phyloP scores from a whole-genome alignment of 768 basidiomycete genomes.

The Macrolepiota dolichaula region DNA sequence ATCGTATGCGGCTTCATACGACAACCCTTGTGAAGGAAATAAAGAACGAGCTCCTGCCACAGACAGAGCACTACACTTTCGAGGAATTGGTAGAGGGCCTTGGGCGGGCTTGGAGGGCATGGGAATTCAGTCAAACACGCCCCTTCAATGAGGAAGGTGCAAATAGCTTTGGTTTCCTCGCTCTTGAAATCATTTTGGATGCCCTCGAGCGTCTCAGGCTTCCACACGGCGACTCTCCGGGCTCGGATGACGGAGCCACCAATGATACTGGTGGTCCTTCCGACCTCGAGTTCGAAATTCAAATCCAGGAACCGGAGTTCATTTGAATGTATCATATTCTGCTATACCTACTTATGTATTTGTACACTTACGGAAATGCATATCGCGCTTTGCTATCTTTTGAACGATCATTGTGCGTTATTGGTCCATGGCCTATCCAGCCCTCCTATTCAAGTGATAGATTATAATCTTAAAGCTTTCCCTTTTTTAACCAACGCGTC shows the following conservation, averaged over 20 bases:
- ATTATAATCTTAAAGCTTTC: too few relatives aligned
- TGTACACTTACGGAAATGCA: background rate
- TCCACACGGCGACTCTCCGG: background rate
- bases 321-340: background rate
- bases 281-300: conserved; percentile 3
- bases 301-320: background rate
- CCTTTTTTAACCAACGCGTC: too few relatives aligned
- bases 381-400: background rate
- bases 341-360: background rate
- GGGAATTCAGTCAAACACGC: conserved; percentile 45
- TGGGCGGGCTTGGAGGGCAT: conserved; percentile 59
- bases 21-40: conserved; percentile 49
- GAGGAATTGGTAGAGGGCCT: conserved; percentile 37
- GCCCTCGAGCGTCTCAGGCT: conserved; percentile 42
- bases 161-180: conserved; percentile 68
- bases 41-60: conserved; percentile 15
- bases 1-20: conserved; percentile 61
- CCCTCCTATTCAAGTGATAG: too few relatives aligned
- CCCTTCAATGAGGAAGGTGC: conserved; percentile 39
- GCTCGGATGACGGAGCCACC: background rate
- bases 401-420: too few relatives aligned
- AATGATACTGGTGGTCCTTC: background rate
- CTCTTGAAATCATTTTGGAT: conserved; percentile 56
- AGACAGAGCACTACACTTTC: conserved; percentile 24
- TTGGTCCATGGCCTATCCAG: too few relatives aligned